phyloP scores from a whole-genome alignment of 1,284 basidiomycete genomes.

The Tausonia pullulans region DNA sequence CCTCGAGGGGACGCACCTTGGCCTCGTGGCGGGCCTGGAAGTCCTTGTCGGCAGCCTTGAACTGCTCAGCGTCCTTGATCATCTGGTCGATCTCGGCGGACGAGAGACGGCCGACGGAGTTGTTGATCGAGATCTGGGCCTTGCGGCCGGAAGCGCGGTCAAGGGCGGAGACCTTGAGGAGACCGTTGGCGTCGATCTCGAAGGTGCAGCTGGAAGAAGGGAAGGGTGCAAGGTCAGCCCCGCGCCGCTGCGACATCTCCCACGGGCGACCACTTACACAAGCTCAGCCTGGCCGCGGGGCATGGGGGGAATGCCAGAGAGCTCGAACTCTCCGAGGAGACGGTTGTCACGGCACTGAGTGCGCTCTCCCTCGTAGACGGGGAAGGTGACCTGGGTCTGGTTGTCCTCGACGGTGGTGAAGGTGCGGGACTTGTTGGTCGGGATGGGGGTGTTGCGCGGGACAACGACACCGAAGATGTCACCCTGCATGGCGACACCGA shows the following conservation, averaged over 20 bases:
- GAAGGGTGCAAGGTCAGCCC: neutral
- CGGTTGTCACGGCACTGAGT: conserved; percentile 95
- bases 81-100: conserved; percentile 92
- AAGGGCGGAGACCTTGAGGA: conserved; percentile 73
- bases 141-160: conserved; percentile 93
- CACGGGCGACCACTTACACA: conserved; percentile 45
- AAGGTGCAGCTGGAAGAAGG: conserved; percentile 54
- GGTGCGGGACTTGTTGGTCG: conserved; percentile 88
- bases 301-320: conserved; percentile 92
- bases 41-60: conserved; percentile 92
- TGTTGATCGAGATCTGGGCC: conserved; percentile 74
- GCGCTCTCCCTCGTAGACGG: conserved; percentile 95
- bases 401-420: conserved; percentile 99
- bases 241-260: no score
- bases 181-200: conserved; percentile 94
- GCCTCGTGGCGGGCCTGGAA: conserved; percentile 92
- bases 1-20: conserved; percentile 41
- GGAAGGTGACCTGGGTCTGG: conserved; percentile 95
- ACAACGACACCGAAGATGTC: conserved; percentile 95
- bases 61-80: conserved; percentile 96
- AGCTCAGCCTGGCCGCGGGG: conserved; percentile 92
- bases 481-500: conserved; percentile 97
- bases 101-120: conserved; percentile 87
- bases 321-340: conserved; percentile 93
- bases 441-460: conserved; percentile 93